Evolutionary conservation across 2,329 filamentous ascomycete genomes (phyloP).

Genomic region (Chrysoporthe austroafricana): DNA sequence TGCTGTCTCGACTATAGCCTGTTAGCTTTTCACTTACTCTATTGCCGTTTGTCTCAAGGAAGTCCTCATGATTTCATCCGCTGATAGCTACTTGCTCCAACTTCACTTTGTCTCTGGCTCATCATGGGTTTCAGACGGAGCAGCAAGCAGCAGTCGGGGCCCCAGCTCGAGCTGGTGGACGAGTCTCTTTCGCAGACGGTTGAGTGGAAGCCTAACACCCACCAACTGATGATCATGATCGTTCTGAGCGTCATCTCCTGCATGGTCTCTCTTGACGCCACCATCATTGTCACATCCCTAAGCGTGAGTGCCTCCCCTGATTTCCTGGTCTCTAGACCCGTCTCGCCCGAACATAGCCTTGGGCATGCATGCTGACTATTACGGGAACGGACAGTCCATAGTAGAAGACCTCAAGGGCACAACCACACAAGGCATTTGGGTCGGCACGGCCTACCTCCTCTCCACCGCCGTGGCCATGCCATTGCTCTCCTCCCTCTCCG

Average conservation of each 20-base stretch:
- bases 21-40: neutral
- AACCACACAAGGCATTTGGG: slow-evolving; percentile 37
- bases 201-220: slow-evolving; percentile 30
- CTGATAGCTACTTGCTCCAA: slow-evolving; percentile 25
- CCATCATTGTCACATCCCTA: slow-evolving; percentile 31
- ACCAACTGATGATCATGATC: slow-evolving; percentile 33
- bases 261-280: slow-evolving; percentile 32
- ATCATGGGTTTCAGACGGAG: slow-evolving; percentile 27
- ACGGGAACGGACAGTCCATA: slow-evolving; percentile 29
- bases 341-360: too few species aligned
- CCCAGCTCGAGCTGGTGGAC: slow-evolving; percentile 25
- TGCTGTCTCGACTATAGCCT: neutral
- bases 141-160: slow-evolving; percentile 16
- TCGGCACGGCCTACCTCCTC: slow-evolving; percentile 37
- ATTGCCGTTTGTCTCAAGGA: neutral
- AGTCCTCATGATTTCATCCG: slow-evolving; percentile 26
- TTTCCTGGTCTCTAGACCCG: neutral
- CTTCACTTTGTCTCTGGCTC: slow-evolving; percentile 25
- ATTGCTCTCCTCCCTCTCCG: slow-evolving; percentile 39
- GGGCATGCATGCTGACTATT: slow-evolving; percentile 7
- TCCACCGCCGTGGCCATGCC: slow-evolving; percentile 37
- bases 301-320: slow-evolving; percentile 23
- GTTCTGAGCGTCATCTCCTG: slow-evolving; percentile 31
- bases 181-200: slow-evolving; percentile 27
- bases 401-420: slow-evolving; percentile 34